phyloP scores from a whole-genome alignment of 2,329 filamentous ascomycete genomes.

The Periconia macrospinosa region DNA sequence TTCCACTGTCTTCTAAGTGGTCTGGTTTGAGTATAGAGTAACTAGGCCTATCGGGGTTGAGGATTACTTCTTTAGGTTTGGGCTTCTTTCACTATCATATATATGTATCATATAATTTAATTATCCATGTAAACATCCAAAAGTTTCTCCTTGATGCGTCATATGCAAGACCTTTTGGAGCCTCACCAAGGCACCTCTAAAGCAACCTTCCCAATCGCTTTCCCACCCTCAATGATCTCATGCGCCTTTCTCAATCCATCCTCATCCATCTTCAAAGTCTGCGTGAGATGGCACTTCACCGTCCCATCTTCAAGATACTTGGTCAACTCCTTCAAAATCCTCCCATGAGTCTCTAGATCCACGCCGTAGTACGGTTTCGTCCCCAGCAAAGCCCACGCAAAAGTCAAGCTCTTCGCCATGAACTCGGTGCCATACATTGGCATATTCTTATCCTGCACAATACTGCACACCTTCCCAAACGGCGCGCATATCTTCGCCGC shows the following conservation, averaged over 20 bases:
- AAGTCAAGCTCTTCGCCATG: constrained; percentile 50
- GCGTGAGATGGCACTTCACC: constrained; percentile 44
- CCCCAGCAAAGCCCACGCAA: constrained; percentile 47
- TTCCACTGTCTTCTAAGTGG: no score
- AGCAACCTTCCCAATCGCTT: constrained; percentile 43
- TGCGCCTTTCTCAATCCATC: constrained; percentile 47
- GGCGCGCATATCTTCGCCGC: constrained; percentile 45
- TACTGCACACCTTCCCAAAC: constrained; percentile 51
- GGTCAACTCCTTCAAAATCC: constrained; percentile 42
- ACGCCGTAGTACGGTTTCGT: constrained; percentile 46
- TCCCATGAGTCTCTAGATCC: constrained; percentile 44
- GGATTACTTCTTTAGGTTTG: no score
- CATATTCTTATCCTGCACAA: constrained; percentile 46
- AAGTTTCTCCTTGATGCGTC: no score
- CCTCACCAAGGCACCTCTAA: neutral
- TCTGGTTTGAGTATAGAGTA: no score
- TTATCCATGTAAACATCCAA: no score
- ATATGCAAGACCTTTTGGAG: no score
- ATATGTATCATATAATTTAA: no score
- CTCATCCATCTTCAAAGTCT: constrained; percentile 38
- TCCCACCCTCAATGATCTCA: constrained; percentile 41
- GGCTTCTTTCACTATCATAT: no score
- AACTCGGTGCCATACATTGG: constrained; percentile 51
- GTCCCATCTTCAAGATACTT: constrained; percentile 39
- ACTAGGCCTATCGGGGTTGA: no score